Evolutionary conservation across 2,329 filamentous ascomycete genomes (phyloP).

Genomic region (Talaromyces rugulosus): DNA sequence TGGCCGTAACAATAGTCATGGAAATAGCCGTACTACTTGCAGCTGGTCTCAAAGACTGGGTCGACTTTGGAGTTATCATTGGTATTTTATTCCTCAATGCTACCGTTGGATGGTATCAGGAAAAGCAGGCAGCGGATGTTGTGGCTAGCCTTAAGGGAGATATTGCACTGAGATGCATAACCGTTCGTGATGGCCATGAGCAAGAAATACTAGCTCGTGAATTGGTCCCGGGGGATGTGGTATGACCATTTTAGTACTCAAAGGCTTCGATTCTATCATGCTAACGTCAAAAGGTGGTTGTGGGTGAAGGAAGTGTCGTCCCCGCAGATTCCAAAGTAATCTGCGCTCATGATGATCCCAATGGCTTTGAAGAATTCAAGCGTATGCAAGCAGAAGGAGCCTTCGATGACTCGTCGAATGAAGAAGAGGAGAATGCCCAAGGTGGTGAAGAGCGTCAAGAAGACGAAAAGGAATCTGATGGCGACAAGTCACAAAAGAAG

Average conservation of each 20-base stretch:
- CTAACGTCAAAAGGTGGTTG: constrained; percentile 49
- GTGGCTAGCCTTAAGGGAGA: constrained; percentile 73
- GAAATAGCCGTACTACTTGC: constrained; percentile 70
- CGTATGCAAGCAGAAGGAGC: constrained; percentile 60
- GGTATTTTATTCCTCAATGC: constrained; percentile 72
- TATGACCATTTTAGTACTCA: constrained; percentile 35
- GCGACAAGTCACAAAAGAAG: constrained; percentile 15
- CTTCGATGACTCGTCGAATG: constrained; percentile 55
- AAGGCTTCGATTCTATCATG: not conserved
- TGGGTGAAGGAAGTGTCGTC: constrained; percentile 68
- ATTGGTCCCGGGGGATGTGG: constrained; percentile 72
- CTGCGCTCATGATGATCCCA: constrained; percentile 64
- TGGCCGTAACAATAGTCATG: constrained; percentile 51
- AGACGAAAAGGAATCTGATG: constrained; percentile 14
- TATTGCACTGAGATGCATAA: constrained; percentile 68
- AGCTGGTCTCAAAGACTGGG: constrained; percentile 69
- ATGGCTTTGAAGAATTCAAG: constrained; percentile 64
- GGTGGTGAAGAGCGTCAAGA: constrained; percentile 52
- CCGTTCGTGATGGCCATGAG: constrained; percentile 63
- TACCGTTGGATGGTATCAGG: constrained; percentile 74
- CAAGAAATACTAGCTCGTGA: constrained; percentile 66
- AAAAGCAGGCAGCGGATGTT: constrained; percentile 75
- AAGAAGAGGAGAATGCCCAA: constrained; percentile 44
- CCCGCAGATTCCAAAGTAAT: constrained; percentile 68
- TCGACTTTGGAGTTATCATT: constrained; percentile 74